Percentiles rank a stretch among this genome's conserved stretches.
Conservation (phyloP, 441 rosid genomes). For the Iberis amara region DNA sequence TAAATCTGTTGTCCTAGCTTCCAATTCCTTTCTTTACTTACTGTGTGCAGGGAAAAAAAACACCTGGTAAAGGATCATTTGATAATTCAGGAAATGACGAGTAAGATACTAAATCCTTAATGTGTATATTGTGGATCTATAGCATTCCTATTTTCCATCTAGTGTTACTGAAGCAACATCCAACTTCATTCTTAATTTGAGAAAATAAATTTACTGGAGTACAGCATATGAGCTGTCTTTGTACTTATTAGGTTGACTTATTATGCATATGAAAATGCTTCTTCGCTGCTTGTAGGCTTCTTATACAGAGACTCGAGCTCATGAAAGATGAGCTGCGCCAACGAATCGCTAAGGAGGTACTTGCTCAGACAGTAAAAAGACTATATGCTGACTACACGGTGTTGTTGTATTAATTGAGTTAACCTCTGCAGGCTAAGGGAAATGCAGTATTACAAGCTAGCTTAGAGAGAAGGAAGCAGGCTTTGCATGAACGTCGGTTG, state of each 20-base stretch:
- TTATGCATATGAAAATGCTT: conserved; percentile 8
- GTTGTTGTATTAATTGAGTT: conserved; percentile 27
- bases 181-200: conserved; percentile 1
- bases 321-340: conserved; percentile 87
- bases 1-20: conserved; percentile 3
- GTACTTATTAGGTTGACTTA: conserved; percentile 2
- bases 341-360: conserved; percentile 93
- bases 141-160: neutral
- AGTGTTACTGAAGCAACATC: conserved; percentile 11
- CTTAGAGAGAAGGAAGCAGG: conserved; percentile 97
- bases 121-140: neutral
- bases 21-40: conserved; percentile 5
- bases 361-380: conserved; percentile 20
- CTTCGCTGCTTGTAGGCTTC: conserved; percentile 56
- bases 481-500: conserved; percentile 92
- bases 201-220: neutral
- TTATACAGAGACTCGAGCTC: conserved; percentile 91
- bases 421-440: conserved; percentile 67
- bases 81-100: conserved; percentile 94
- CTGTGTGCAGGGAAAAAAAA: conserved; percentile 63
- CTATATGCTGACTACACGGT: conserved; percentile 20
- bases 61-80: conserved; percentile 71
- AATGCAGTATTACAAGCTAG: conserved; percentile 95
- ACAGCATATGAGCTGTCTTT: conserved; percentile 6
- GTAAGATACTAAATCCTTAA: conserved; percentile 44